A percentile compares a stretch with the other conserved stretches of the same genome.
These are phyloP conservation scores for Leavenworthia alabamica DNA, from an alignment of 345 rosid genomes.

Conservation along the genomic window DNA sequence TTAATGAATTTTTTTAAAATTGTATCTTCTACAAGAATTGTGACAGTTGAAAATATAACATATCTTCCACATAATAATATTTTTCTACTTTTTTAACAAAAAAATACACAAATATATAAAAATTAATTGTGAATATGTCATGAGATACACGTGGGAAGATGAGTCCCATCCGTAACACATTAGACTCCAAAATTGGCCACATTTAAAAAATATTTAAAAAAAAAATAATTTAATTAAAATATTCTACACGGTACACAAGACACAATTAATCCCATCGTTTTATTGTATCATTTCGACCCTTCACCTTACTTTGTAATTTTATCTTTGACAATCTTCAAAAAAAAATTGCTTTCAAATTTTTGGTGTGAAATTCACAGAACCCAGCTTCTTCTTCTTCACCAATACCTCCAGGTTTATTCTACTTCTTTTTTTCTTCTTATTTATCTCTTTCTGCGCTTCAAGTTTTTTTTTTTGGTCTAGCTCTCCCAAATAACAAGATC, in stretches of 20 bases:
- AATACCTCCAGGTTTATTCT: constrained; percentile 11
- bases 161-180: constrained; percentile 1
- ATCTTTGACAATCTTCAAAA: constrained; percentile 13
- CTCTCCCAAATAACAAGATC: constrained; percentile 9
- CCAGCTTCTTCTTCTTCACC: constrained; percentile 4
- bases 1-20: no score
- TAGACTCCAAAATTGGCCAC: constrained; percentile 15
- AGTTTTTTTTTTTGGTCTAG: neutral
- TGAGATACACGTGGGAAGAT: constrained; percentile 14
- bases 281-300: neutral
- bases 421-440: neutral
- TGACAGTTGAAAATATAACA: no score
- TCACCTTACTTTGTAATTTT: neutral
- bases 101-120: neutral
- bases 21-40: no score
- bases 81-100: neutral
- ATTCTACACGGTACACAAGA: neutral
- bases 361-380: neutral
- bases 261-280: constrained; percentile 12
- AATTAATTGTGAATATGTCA: neutral
- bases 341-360: neutral
- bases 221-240: neutral
- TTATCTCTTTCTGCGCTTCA: constrained; percentile 10
- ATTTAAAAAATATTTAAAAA: no score
- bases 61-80: no score